phyloP scores from a whole-genome alignment of 75 land plant genomes.

The Picea glauca region DNA sequence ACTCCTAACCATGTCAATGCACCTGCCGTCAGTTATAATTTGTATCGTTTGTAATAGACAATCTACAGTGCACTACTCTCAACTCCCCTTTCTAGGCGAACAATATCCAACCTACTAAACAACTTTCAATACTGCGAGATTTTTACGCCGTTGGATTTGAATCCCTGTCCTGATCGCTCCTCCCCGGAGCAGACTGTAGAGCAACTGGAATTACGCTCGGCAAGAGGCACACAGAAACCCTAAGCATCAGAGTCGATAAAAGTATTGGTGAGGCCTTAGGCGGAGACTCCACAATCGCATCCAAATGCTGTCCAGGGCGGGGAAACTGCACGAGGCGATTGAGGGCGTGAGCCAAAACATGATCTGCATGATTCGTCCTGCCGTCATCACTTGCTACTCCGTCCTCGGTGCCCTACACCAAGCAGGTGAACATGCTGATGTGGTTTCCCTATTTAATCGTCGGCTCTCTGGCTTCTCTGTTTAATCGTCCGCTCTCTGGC shows the following conservation, averaged over 20 bases:
- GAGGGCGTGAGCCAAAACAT: constrained; percentile 35
- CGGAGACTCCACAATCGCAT: constrained; percentile 68
- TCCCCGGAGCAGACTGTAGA: constrained; percentile 42
- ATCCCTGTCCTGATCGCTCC: constrained; percentile 19
- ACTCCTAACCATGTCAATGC: no score
- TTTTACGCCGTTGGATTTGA: no score
- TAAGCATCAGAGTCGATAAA: constrained; percentile 57
- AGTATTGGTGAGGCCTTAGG: constrained; percentile 38
- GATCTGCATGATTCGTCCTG: constrained; percentile 47
- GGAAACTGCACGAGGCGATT: constrained; percentile 49
- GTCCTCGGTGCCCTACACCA: constrained; percentile 51
- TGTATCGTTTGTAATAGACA: no score
- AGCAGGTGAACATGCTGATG: constrained; percentile 33
- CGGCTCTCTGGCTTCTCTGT: no score
- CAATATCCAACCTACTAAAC: no score
- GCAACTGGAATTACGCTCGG: constrained; percentile 20
- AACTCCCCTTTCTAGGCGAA: no score
- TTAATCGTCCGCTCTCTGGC: no score
- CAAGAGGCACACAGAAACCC: constrained; percentile 30
- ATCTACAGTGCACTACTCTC: no score
- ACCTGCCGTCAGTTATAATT: no score
- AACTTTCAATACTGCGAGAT: no score
- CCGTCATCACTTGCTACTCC: constrained; percentile 72
- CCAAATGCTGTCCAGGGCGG: constrained; percentile 51
- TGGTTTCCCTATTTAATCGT: constrained; percentile 27